Evolutionary conservation across 2,329 filamentous ascomycete species (phyloP).

Genomic region (Ophiostoma sp.): DNA sequence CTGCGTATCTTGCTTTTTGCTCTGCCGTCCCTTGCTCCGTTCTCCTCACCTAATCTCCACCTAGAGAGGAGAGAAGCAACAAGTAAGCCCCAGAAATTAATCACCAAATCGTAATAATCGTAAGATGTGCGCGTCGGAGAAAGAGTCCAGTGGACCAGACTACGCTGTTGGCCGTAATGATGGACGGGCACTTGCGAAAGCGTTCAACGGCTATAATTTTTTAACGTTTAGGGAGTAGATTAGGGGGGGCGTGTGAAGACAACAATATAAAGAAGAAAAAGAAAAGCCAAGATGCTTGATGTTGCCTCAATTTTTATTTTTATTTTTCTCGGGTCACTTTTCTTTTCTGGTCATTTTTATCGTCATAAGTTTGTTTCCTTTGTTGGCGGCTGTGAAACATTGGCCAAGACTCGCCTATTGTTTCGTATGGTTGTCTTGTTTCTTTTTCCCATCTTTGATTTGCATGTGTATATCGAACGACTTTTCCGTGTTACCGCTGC

Average conservation of each 20-base stretch:
- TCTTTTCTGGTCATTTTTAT: background rate
- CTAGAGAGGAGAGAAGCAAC: background rate
- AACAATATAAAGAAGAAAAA: too few relatives aligned
- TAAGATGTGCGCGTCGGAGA: background rate
- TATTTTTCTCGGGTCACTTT: background rate
- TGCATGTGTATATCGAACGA: background rate
- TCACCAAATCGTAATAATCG: background rate
- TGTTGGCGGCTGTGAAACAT: background rate
- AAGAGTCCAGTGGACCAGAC: background rate
- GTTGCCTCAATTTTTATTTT: background rate
- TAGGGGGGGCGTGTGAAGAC: background rate
- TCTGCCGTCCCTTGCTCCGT: too few relatives aligned
- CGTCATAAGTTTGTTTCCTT: background rate
- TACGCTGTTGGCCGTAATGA: background rate
- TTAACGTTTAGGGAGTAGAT: background rate
- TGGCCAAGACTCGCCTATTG: background rate
- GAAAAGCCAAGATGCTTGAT: background rate
- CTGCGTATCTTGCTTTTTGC: background rate
- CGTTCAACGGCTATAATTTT: background rate
- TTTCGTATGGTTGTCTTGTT: background rate
- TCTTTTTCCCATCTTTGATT: background rate
- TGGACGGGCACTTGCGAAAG: background rate
- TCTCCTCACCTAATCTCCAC: background rate
- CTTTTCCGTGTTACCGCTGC: background rate
- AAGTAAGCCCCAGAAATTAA: background rate